Conservation (phyloP, 164 flowering plant species). For the Piper longum region DNA sequence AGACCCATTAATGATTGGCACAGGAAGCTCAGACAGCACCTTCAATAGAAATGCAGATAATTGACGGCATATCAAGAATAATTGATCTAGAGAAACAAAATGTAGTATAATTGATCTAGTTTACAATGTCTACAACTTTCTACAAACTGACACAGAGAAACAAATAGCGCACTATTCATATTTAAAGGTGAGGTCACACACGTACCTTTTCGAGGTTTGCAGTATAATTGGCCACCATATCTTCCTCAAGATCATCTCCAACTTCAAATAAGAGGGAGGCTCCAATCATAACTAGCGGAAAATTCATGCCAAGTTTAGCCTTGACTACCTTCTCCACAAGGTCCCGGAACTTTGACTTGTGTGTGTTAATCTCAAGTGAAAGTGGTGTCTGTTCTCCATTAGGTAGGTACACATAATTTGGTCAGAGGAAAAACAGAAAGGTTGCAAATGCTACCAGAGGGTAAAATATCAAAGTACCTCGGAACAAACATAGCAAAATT, state of each 20-base stretch:
- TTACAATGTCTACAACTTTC: neutral
- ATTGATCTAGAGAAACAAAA: neutral
- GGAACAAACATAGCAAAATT: conserved; percentile 87
- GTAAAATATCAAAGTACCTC: conserved; percentile 30
- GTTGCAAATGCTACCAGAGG: neutral
- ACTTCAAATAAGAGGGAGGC: conserved; percentile 73
- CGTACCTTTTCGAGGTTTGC: conserved; percentile 80
- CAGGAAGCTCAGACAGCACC: conserved; percentile 73
- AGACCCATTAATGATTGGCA: conserved; percentile 66
- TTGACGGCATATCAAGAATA: too few species aligned
- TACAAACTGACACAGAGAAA: neutral
- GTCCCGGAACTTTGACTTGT: conserved; percentile 59
- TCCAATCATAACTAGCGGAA: conserved; percentile 81
- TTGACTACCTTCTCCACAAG: conserved; percentile 84
- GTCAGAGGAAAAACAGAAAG: neutral
- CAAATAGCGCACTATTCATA: conserved; percentile 1
- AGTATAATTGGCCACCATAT: conserved; percentile 52
- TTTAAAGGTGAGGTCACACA: conserved; percentile 1
- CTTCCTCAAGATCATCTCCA: conserved; percentile 92
- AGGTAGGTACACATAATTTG: conserved; percentile 2
- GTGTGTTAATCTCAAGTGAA: conserved; percentile 66
- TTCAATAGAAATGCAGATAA: conserved; percentile 9
- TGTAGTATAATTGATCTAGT: too few species aligned
- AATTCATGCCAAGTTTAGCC: conserved; percentile 83
- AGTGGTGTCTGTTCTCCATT: conserved; percentile 56